Percentiles rank a stretch among this genome's conserved stretches.
Evolutionary conservation across 2,329 filamentous ascomycete species (phyloP).

Genomic region (Cordyceps cicadae): DNA sequence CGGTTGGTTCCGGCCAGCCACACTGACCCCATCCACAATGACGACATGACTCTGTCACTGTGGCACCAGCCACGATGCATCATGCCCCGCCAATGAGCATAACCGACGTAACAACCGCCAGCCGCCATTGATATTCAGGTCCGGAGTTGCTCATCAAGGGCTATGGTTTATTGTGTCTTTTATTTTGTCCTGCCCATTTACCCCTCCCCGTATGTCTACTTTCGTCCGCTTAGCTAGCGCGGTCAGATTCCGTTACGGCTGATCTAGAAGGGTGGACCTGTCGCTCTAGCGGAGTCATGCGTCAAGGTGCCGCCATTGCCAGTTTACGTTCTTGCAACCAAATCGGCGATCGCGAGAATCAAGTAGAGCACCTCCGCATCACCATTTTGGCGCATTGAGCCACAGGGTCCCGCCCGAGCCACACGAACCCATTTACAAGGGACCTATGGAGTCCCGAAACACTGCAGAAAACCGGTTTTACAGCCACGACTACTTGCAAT

Average conservation of each 20-base stretch:
- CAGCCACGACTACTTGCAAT: background rate
- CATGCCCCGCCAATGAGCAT: background rate
- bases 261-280: background rate
- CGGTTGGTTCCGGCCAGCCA: slow-evolving; percentile 10
- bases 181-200: background rate
- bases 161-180: too few relatives aligned
- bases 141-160: background rate
- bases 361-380: background rate
- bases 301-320: background rate
- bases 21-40: background rate
- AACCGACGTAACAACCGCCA: background rate
- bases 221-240: too few relatives aligned
- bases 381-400: background rate
- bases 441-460: background rate
- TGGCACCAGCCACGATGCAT: slow-evolving; percentile 1
- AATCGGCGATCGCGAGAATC: slow-evolving; percentile 4
- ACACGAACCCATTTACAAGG: background rate
- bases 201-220: too few relatives aligned
- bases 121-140: background rate
- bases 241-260: background rate
- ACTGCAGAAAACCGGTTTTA: slow-evolving; percentile 6
- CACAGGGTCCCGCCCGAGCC: slow-evolving; percentile 3
- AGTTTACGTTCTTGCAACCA: background rate
- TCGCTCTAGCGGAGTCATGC: background rate
- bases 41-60: slow-evolving; percentile 1